phyloP scores from a whole-genome alignment of 1,284 basidiomycete genomes.

The Irpex sp. region DNA sequence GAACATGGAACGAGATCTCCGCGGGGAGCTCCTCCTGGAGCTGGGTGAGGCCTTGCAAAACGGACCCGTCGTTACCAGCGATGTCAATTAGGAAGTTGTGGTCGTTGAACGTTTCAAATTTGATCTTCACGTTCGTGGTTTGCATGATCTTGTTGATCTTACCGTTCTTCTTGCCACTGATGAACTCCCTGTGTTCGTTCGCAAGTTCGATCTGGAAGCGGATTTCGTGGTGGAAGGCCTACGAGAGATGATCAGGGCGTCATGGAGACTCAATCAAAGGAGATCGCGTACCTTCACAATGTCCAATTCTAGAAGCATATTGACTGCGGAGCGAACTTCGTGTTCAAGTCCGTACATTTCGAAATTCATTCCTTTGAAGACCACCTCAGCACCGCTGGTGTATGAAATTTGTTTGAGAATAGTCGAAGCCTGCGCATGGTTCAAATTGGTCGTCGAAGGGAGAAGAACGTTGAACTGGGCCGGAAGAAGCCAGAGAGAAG shows the following conservation, averaged over 20 bases:
- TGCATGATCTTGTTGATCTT: constrained; percentile 99
- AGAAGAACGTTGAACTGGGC: constrained; percentile 91
- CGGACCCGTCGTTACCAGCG: constrained; percentile 76
- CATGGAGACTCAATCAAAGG: background rate
- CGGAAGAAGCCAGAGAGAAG: constrained; percentile 94
- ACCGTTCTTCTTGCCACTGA: constrained; percentile 97
- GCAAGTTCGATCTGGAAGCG: constrained; percentile 98
- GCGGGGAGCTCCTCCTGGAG: constrained; percentile 97
- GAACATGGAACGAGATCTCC: constrained; percentile 99
- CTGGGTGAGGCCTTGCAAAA: constrained; percentile 85
- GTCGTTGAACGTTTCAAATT: constrained; percentile 99
- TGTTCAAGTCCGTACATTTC: constrained; percentile 96
- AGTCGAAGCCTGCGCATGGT: constrained; percentile 79
- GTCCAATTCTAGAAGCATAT: constrained; percentile 87
- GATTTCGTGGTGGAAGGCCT: constrained; percentile 95
- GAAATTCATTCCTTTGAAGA: constrained; percentile 97
- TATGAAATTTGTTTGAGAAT: constrained; percentile 87
- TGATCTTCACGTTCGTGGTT: constrained; percentile 94
- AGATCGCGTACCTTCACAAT: constrained; percentile 71
- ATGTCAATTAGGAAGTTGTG: constrained; percentile 99
- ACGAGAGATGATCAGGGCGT: constrained; percentile 2
- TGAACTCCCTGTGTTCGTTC: constrained; percentile 98
- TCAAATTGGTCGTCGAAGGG: constrained; percentile 72
- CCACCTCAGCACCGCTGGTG: constrained; percentile 88
- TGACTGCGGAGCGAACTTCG: constrained; percentile 85